Percentiles rank a stretch among this genome's conserved stretches.
These are phyloP conservation scores for Cryptococcus amylolentus DNA, from an alignment of 1,284 basidiomycete species.

Conservation along the genomic window DNA sequence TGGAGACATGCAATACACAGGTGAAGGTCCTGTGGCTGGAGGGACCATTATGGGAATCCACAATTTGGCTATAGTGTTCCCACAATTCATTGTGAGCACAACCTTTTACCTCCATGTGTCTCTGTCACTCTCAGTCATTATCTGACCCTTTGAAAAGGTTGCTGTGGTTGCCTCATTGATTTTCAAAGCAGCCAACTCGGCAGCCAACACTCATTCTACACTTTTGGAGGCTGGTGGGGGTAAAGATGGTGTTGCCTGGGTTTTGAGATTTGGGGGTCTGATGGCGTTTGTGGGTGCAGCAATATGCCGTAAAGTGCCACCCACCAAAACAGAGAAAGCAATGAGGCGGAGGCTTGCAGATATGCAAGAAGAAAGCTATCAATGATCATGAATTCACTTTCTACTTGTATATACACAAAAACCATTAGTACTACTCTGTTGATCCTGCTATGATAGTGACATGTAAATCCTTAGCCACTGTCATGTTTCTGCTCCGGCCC, in stretches of 20 bases:
- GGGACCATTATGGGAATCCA: slow-evolving; percentile 94
- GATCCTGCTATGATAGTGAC: too few species aligned
- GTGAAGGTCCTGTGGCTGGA: slow-evolving; percentile 66
- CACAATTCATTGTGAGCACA: slow-evolving; percentile 76
- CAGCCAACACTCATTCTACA: slow-evolving; percentile 37
- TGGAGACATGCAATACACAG: slow-evolving; percentile 52
- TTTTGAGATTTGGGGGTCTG: slow-evolving; percentile 83
- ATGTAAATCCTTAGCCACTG: too few species aligned
- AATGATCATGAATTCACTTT: slow-evolving; percentile 9
- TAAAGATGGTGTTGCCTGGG: slow-evolving; percentile 88
- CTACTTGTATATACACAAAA: not conserved
- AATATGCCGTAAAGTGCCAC: slow-evolving; percentile 73
- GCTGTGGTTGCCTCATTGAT: slow-evolving; percentile 84
- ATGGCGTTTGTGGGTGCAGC: slow-evolving; percentile 73
- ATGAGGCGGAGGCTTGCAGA: slow-evolving; percentile 75
- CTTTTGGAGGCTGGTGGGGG: slow-evolving; percentile 54
- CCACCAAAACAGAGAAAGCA: slow-evolving; percentile 80
- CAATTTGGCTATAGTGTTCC: slow-evolving; percentile 88
- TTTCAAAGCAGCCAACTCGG: slow-evolving; percentile 70
- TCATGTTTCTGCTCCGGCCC: too few species aligned
- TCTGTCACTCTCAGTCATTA: not conserved
- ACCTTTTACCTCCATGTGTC: not conserved
- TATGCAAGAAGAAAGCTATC: slow-evolving; percentile 60
- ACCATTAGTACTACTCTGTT: too few species aligned
- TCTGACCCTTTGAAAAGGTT: slow-evolving; percentile 55